Base-by-base conservation (phyloP, 1,284 basidiomycete genomes). In the Takashimella tepidaria region DNA sequence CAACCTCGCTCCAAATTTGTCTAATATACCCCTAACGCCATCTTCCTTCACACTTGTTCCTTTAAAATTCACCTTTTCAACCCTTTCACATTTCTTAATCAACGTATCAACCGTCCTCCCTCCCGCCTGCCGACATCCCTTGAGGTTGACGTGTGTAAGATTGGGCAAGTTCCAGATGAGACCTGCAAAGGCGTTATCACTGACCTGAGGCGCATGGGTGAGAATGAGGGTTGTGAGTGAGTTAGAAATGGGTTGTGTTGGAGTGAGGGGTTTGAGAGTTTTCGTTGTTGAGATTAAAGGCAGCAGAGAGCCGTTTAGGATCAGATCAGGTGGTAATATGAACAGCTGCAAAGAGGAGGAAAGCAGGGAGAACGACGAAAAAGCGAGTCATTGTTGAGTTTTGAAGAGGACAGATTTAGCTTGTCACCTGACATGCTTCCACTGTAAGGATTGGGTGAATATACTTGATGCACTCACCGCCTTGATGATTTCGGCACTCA, bases 41-140 rank as follows among this genome's bases (percentile, higher is more conserved):
- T 25, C 25, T 31, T 65, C 66, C 1, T 40, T 49, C 0, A 69
- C 51, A 16, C 54, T 57, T n/a, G 68, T 68, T 13, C 61, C 61
- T 45, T 64, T 68, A 45, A 69, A 24, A 57, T 69, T 67, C 12
- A 68, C 41, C 26, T 46, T 47, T 24, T 42, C 49, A 19, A 68
- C 21, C 0, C 26, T 48, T 6, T 21, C 20, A 49, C 61, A 64
- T 42, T 55, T 42, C 24, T 55, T 53, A 6, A 66, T 21, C 22
- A 69, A 53, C 0, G 55, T 54, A 12, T 61, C 42, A 10, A 67
- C 53, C 0, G 61, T 62, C 43, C 54, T 53, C 1, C 41, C 16
- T 2, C 53, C 61, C 2, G 54, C 60, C 11, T 58, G 25, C 5
- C 47, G 41, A 53, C 66, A 68, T 11, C 64, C 64, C 50, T 67